phyloP scores from a whole-genome alignment of 2,329 filamentous ascomycete species.

The Tolypocladium cylindrosporum region DNA sequence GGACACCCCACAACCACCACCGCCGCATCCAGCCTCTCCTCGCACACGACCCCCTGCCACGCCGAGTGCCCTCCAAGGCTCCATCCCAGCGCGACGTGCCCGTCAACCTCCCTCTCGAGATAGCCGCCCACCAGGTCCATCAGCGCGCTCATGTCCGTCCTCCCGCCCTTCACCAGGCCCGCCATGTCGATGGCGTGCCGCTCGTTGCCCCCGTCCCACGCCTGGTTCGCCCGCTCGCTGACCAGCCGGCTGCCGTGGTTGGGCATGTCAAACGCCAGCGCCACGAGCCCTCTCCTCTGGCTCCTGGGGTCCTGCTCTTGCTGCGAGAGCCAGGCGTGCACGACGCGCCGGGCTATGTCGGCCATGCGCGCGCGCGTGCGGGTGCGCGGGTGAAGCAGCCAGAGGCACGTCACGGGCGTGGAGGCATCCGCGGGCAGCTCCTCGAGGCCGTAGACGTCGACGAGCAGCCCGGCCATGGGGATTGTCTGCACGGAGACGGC shows the following conservation, averaged over 20 bases:
- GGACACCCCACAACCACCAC: slow-evolving; percentile 82
- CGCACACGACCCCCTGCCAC: slow-evolving; percentile 74
- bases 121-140: slow-evolving; percentile 73
- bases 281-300: slow-evolving; percentile 54
- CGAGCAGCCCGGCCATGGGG: slow-evolving; percentile 67
- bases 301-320: slow-evolving; percentile 1
- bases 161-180: slow-evolving; percentile 61
- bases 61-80: slow-evolving; percentile 80
- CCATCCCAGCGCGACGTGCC: slow-evolving; percentile 70
- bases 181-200: slow-evolving; percentile 92
- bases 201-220: slow-evolving; percentile 71
- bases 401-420: slow-evolving; percentile 64
- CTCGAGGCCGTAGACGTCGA: slow-evolving; percentile 70
- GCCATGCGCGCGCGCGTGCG: slow-evolving; percentile 65
- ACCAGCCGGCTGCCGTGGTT: slow-evolving; percentile 77
- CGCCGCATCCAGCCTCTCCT: slow-evolving; percentile 67
- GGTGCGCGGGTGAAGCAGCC: slow-evolving; percentile 78
- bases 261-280: slow-evolving; percentile 80
- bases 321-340: slow-evolving; percentile 56
- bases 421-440: slow-evolving; percentile 49
- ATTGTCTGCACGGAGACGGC: slow-evolving; percentile 54
- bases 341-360: slow-evolving; percentile 56
- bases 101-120: slow-evolving; percentile 40
- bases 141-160: slow-evolving; percentile 62
- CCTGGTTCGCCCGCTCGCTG: slow-evolving; percentile 57